Evolutionary conservation across 345 rosid genomes (phyloP), one percentile per base, ranked within the genome.

Genomic region (Orychophragmus violaceus): DNA sequence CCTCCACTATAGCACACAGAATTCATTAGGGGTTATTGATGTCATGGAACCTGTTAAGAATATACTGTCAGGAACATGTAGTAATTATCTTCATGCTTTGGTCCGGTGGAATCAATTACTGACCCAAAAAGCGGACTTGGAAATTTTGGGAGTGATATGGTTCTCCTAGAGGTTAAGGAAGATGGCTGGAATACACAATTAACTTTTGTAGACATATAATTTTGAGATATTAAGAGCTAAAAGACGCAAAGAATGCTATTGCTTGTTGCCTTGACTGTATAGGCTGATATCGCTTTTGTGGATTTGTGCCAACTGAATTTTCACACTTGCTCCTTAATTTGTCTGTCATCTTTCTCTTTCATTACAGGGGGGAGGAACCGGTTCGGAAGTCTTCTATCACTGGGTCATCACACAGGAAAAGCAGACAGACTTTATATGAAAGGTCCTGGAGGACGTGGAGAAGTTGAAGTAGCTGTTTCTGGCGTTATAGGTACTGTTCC

Each of bases 381-480:
- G 66, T 84, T 91, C 30, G 96, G 93, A 72, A 89, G 90, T 65
- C 83, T 95, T 61, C 82, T 90, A 72, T 84, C 89, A 29, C 77
- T 87, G 5, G 91, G 93, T 36, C 84, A 84, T 54, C 78, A 87
- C 64, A 71, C 84, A 48, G 86, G 89, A 24, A 91, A 95, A 87
- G 76, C 95, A 37, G 97, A 91, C 72, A 79, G 86, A 63, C 85
- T 91, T 28, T 91, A 80, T 80, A 95, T 95, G 99, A 91, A 75
- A 70, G 99, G 97, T 68, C 99, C 96, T 19, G 97, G 96, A 77
- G 99, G 99, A 72, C 88, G 90, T 62, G 99, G 99, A 68, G 96
- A 91, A 79, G 99, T 95, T 59, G 97, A 95, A 82, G 97, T 87
- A 32, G 95, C 99, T 60, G 97, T 95, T 71, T 83, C 99, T 78